Base-by-base conservation (phyloP, 352 stramenopile genomes). In the Phytophthora cactorum region DNA sequence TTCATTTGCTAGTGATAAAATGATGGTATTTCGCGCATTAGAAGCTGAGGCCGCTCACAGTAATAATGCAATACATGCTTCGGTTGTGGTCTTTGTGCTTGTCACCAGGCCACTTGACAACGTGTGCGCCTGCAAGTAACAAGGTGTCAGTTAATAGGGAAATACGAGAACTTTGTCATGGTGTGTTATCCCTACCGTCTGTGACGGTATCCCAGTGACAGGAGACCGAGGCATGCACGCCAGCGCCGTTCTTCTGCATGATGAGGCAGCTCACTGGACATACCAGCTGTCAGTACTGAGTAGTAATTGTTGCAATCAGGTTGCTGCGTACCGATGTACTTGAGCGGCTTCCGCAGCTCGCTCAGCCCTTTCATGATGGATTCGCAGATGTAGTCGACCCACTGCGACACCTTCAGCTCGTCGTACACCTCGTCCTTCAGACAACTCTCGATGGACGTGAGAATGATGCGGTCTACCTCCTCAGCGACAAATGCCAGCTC, bases 211-310 rank as follows among this genome's bases (percentile, higher is more conserved):
- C 93, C 92, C 92, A 97, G 59, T 95, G 94, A 32, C 90, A 97
- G 11, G 89, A 97, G 49, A 97, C 85, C 10, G 88, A 81, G 8
- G 90, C 77, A 63, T 98, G 92, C 10, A 98, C 77, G 15, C 93
- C 93, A 2, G 93, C 92, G 50, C 93, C 93, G 66, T 98, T 98
- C 72, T 97, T 97, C 71, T 98, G 93, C 85, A 98, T 97, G 70
- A 98, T 95, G 7, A 96, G 68, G 55, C 86, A 96, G 57, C 90
- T 97, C 43, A 98, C 89, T 84, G 66, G 34, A 63, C 5, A 27
- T 32, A 47, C 25, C 6, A 53, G 7, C 15, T 4, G 32, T 63
- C 17, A 75, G 29, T 49, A 36, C 54, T 50, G n/a, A 43, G 4
- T 52, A 15, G n/a, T 43, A 38, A 32, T 12, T 14, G 9, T 36